Evolutionary conservation across 2,329 filamentous ascomycete genomes (phyloP), one percentile per base, ranked within the genome.

Genomic region (Polychaeton citri): DNA sequence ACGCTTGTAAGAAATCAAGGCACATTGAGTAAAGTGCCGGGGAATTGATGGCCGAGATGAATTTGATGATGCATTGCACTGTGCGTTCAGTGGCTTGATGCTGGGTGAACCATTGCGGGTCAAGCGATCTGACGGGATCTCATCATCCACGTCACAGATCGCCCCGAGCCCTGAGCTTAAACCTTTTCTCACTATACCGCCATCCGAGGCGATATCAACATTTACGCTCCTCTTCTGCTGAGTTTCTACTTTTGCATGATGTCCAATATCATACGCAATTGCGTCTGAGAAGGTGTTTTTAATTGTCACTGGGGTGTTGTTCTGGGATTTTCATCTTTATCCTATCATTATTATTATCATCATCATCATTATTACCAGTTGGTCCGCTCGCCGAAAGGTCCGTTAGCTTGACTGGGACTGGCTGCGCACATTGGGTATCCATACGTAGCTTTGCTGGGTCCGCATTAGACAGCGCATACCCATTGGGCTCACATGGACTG

Each of bases 121-220:
- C 24, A 4, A 28, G 24, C 12, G 15, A 12, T 28, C 15, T n/a
- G n/a, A n/a, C n/a, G n/a, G n/a, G n/a, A n/a, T n/a, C n/a, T n/a
- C n/a, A n/a, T n/a, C n/a, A n/a, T n/a, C n/a, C n/a, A n/a, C 24
- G 24, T 28, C 24, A 28, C 24, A 28, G 24, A 28, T 28, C 24
- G 12, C 24, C 12, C 12, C 15, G 15, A 28, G 24, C 24, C 7
- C 24, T 28, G 24, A 28, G 24, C 24, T 28, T 28, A 12, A 10
- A 15, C 12, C 24, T 28, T 28, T 28, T 12, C 24, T 15, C 12
- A 12, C 24, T 15, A 4, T 10, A 5, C 24, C 24, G 12, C 12
- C 7, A 24, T 8, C n/a, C 21, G 24, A 15, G 12, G 21, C 7
- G 21, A 7, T 24, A n/a, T 7, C 24, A 10, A 28, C 15, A 28